Evolutionary conservation across 164 flowering plant genomes (phyloP).

Genomic region (Magnolia kwangsiensis): DNA sequence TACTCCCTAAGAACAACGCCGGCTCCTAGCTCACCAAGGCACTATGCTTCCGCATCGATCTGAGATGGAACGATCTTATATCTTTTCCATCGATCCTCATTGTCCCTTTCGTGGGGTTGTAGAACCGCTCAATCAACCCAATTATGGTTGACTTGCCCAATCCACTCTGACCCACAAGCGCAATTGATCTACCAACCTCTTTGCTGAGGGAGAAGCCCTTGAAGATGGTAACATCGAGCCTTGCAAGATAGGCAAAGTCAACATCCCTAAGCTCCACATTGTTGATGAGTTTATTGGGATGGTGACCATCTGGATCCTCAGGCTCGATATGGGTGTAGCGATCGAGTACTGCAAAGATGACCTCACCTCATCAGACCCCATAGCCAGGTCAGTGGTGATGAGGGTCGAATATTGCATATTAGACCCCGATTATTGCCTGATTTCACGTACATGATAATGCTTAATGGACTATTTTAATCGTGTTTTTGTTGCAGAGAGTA

Average conservation of each 20-base stretch:
- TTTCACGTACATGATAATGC: no score
- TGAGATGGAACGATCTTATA: conserved; percentile 27
- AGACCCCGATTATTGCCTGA: no score
- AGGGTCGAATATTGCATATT: no score
- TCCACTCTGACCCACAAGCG: conserved; percentile 50
- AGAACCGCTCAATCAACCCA: conserved; percentile 42
- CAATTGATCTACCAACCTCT: conserved; percentile 41
- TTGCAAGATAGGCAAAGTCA: conserved; percentile 42
- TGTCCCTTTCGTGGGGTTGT: conserved; percentile 33
- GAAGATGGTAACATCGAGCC: conserved; percentile 39
- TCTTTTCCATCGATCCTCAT: conserved; percentile 37
- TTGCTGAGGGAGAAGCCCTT: conserved; percentile 33
- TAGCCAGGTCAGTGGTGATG: conserved; percentile 79
- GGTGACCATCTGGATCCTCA: conserved; percentile 51
- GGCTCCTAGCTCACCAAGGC: conserved; percentile 49
- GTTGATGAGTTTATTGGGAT: conserved; percentile 47
- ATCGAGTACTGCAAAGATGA: conserved; percentile 69
- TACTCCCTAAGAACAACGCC: conserved; percentile 35
- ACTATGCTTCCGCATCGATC: conserved; percentile 34
- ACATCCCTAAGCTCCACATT: conserved; percentile 30
- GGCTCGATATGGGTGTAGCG: conserved; percentile 61
- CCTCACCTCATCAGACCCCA: conserved; percentile 59
- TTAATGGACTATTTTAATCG: no score
- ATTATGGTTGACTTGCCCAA: conserved; percentile 43
- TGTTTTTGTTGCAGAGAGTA: no score